Percentiles rank a stretch among this genome's conserved stretches.
phyloP scores from a whole-genome alignment of 306 rosid genomes.

The Rubus parviflorus region DNA sequence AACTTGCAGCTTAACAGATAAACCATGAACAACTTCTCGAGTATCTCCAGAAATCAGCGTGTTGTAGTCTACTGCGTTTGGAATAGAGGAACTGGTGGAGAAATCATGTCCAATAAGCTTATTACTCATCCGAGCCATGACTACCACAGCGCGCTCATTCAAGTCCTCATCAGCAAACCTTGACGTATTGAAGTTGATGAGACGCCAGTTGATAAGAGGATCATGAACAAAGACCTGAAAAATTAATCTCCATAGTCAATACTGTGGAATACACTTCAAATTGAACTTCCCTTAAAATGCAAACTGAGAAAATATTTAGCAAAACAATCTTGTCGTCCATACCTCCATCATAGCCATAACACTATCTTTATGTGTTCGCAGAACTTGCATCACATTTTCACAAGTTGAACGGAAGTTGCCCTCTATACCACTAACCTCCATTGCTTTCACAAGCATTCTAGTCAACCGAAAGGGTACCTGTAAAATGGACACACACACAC shows the following conservation, averaged over 20 bases:
- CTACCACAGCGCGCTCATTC: conserved; percentile 96
- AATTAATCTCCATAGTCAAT: background rate
- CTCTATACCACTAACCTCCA: conserved; percentile 98
- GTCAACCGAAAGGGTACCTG: conserved; percentile 99
- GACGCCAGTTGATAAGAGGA: conserved; percentile 99
- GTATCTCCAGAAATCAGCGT: conserved; percentile 71
- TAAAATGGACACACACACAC: conserved; percentile 18
- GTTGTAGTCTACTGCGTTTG: conserved; percentile 62
- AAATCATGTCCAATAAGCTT: conserved; percentile 98
- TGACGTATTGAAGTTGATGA: conserved; percentile 91
- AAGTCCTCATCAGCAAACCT: conserved; percentile 97
- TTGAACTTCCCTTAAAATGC: background rate
- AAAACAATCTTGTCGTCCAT: conserved; percentile 14
- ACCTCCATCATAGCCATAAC: conserved; percentile 99
- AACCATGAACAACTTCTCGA: conserved; percentile 87
- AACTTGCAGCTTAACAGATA: conserved; percentile 86
- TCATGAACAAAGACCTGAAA: conserved; percentile 95
- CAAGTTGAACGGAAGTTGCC: conserved; percentile 99
- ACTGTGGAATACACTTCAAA: conserved; percentile 1
- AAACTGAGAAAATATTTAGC: background rate
- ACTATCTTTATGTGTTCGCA: conserved; percentile 78
- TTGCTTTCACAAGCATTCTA: conserved; percentile 98
- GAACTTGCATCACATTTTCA: conserved; percentile 94
- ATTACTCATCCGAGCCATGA: conserved; percentile 94
- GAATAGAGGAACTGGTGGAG: conserved; percentile 65